phyloP scores from a whole-genome alignment of 768 basidiomycete genomes.

The Tricholomella constricta region DNA sequence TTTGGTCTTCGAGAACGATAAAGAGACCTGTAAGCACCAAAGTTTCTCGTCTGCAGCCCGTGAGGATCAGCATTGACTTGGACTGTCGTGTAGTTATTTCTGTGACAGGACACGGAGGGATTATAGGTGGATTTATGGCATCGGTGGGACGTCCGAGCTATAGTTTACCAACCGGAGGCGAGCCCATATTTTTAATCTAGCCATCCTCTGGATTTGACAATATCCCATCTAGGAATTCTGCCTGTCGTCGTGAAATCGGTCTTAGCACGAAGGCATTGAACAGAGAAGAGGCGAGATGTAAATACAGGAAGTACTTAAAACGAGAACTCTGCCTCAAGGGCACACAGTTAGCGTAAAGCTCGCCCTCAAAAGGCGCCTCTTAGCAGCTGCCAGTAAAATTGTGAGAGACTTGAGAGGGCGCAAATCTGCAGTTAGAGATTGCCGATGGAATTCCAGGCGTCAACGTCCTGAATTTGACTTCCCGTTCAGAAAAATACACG shows the following conservation, averaged over 20 bases:
- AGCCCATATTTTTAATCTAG: constrained; percentile 20
- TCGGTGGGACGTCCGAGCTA: constrained; percentile 48
- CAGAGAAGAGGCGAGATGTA: too few species aligned
- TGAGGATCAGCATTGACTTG: neutral
- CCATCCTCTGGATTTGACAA: neutral
- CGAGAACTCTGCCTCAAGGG: too few species aligned
- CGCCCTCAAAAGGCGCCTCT: too few species aligned
- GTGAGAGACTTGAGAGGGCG: too few species aligned
- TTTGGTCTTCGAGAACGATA: constrained; percentile 49
- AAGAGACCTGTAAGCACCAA: constrained; percentile 45
- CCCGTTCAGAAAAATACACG: too few species aligned
- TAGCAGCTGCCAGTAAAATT: too few species aligned
- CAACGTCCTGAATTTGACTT: too few species aligned
- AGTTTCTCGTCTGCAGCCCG: constrained; percentile 5
- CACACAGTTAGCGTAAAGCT: too few species aligned
- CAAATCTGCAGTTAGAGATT: too few species aligned
- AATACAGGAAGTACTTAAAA: too few species aligned
- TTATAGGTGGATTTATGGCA: constrained; percentile 57
- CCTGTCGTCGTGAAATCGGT: constrained; percentile 16
- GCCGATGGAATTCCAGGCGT: too few species aligned
- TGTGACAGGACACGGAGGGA: constrained; percentile 66
- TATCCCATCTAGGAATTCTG: constrained; percentile 13
- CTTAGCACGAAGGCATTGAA: too few species aligned
- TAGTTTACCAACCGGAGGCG: constrained; percentile 64
- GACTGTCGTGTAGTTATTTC: constrained; percentile 51